Percentiles rank a stretch among this genome's conserved stretches.
phyloP scores from a whole-genome alignment of 2,329 filamentous ascomycete species.

The Talaromyces piceae region DNA sequence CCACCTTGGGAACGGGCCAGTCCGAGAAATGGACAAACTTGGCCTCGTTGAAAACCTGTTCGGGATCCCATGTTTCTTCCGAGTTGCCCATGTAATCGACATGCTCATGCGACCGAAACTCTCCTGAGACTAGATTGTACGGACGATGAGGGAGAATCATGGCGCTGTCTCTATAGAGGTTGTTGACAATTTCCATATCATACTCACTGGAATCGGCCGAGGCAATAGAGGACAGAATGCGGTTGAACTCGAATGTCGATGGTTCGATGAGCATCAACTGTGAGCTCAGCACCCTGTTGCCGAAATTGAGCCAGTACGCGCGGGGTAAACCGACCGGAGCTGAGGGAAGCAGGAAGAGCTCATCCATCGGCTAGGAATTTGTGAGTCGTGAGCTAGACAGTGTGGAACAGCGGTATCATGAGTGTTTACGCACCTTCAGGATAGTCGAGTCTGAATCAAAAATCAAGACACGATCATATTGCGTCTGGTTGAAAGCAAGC shows the following conservation, averaged over 20 bases:
- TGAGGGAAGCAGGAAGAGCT: constrained; percentile 56
- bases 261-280: constrained; percentile 54
- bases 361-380: constrained; percentile 49
- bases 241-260: constrained; percentile 40
- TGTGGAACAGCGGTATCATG: not conserved
- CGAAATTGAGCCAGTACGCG: constrained; percentile 58
- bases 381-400: too few relatives aligned
- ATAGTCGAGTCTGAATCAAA: constrained; percentile 58
- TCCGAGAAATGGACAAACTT: constrained; percentile 61
- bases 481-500: constrained; percentile 57
- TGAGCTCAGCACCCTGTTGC: constrained; percentile 46
- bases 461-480: constrained; percentile 49
- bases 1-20: constrained; percentile 57
- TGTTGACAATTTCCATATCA: constrained; percentile 59
- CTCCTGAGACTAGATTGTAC: constrained; percentile 51
- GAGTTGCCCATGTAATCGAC: constrained; percentile 42
- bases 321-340: constrained; percentile 57
- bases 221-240: constrained; percentile 29
- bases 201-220: constrained; percentile 35
- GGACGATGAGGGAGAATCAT: constrained; percentile 53
- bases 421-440: constrained; percentile 24
- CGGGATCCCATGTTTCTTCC: constrained; percentile 48
- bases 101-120: constrained; percentile 48
- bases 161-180: constrained; percentile 48
- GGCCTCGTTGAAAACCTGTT: constrained; percentile 45